Base-by-base conservation (phyloP, 352 stramenopile species). In the Ochromonadaceae sp. region DNA sequence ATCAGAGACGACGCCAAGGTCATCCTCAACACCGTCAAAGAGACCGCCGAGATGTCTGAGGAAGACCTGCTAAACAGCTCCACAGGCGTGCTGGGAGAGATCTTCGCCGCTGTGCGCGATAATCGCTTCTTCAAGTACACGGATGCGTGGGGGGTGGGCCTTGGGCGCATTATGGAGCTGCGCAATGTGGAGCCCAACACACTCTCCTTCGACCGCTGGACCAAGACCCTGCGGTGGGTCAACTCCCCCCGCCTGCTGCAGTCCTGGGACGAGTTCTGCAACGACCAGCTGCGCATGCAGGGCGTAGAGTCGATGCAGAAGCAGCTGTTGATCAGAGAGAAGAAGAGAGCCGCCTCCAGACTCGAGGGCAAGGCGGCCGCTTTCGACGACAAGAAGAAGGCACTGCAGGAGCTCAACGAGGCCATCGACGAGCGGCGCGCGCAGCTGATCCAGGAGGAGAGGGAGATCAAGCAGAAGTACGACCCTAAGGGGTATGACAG, bases 61-160 rank as follows among this genome's bases (percentile, higher is more conserved):
- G 47, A 56, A 38, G 47, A 56, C 14, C 22, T 56, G n/a, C 22
- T 56, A 2, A 56, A 56, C 22, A 3, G 9, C 25, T 3, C 36
- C 20, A 34, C 36, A 34, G 47, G 47, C 36, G 9, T 10, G 9
- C 25, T 56, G 7, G 47, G 30, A 40, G 9, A 5, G 9, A 56
- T 56, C 9, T 56, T 56, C 22, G 40, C 36, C 25, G 5, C 36
- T 56, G 47, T 56, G 5, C 9, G 47, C 22, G 40, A 3, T 31
- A 56, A 56, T 56, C 47, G 47, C n/a, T 56, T 35, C 40, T 56
- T 56, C 47, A 56, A 56, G 47, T 56, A 56, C 25, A 25, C 7
- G n/a, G 47, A 56, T 56, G 22, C 14, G 7, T 56, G 47, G 47
- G 47, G 47, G n/a, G 25, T 56, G 36, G 47, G 47, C 22, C 22